These are phyloP conservation scores for Smallanthus sonchifolius DNA, from an alignment of 129 eudicot genomes.

Conservation along the genomic window DNA sequence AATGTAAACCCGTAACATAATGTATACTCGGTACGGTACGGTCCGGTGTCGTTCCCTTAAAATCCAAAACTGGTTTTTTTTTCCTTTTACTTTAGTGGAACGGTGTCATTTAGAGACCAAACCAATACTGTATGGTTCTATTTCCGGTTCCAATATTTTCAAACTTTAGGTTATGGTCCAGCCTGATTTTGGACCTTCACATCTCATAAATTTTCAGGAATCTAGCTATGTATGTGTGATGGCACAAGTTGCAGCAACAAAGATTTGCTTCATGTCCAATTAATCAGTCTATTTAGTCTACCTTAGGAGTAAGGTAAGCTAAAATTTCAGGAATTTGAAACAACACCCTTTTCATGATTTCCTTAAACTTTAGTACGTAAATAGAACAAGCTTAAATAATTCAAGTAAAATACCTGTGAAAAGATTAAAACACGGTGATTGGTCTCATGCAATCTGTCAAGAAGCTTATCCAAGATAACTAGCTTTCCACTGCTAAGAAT, in stretches of 20 bases:
- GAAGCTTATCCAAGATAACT: constrained; percentile 91
- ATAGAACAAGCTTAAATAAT: background rate
- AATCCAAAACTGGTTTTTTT: background rate
- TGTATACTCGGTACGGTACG: background rate
- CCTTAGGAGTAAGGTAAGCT: background rate
- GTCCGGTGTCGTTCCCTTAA: background rate
- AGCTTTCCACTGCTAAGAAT: constrained; percentile 96
- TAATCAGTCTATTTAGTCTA: constrained; percentile 10
- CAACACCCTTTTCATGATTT: background rate
- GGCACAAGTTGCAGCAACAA: background rate
- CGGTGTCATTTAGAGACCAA: background rate
- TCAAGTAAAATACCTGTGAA: constrained; percentile 62
- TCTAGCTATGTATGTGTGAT: constrained; percentile 9
- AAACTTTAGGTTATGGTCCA: background rate
- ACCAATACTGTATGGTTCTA: background rate
- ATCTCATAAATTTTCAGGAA: background rate
- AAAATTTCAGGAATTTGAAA: background rate
- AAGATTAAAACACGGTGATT: constrained; percentile 95
- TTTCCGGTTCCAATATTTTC: background rate
- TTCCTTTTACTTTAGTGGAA: background rate
- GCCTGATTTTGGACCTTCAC: background rate
- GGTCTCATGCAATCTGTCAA: constrained; percentile 81
- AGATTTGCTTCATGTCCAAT: background rate
- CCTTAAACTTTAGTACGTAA: background rate
- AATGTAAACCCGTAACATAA: background rate